Percentiles rank a stretch among this genome's conserved stretches.
phyloP scores from a whole-genome alignment of 2,329 filamentous ascomycete species.

The Graphilbum ipis-grandicollis region DNA sequence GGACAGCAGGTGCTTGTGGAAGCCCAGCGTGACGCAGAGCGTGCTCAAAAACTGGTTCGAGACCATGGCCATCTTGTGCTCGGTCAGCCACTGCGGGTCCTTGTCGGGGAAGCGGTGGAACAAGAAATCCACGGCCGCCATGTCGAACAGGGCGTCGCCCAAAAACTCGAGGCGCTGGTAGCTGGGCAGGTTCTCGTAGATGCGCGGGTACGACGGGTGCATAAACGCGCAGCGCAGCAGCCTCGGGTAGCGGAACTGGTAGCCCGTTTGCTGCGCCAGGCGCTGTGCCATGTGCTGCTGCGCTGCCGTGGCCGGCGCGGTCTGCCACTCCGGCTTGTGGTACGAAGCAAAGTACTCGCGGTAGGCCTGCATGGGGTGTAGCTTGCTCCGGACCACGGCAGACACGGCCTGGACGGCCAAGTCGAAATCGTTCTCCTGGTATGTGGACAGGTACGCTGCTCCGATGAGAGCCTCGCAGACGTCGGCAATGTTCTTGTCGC shows the following conservation, averaged over 20 bases:
- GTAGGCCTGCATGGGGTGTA: slow-evolving; percentile 55
- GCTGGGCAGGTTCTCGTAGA: slow-evolving; percentile 62
- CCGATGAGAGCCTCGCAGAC: slow-evolving; percentile 91
- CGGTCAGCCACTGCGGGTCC: slow-evolving; percentile 91
- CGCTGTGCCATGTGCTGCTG: slow-evolving; percentile 52
- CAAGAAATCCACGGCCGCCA: slow-evolving; percentile 68
- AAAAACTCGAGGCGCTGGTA: slow-evolving; percentile 90
- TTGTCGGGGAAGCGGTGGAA: slow-evolving; percentile 60
- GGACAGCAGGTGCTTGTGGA: slow-evolving; percentile 55
- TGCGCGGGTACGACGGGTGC: slow-evolving; percentile 64
- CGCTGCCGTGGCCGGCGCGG: slow-evolving; percentile 38
- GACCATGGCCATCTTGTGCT: slow-evolving; percentile 99
- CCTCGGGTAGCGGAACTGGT: slow-evolving; percentile 55
- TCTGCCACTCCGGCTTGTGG: slow-evolving; percentile 53
- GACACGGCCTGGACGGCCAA: slow-evolving; percentile 47
- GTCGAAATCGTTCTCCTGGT: slow-evolving; percentile 28
- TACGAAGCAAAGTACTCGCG: slow-evolving; percentile 58
- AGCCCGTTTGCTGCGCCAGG: slow-evolving; percentile 39
- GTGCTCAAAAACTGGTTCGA: slow-evolving; percentile 87
- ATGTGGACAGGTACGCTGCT: slow-evolving; percentile 47
- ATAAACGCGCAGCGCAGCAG: slow-evolving; percentile 73
- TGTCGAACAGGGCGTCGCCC: slow-evolving; percentile 75
- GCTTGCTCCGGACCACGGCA: slow-evolving; percentile 47
- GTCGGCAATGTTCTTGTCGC: slow-evolving; percentile 83
- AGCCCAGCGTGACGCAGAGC: slow-evolving; percentile 58